Percentiles rank a stretch among this genome's conserved stretches.
Evolutionary conservation across 306 rosid species (phyloP).

Genomic region (Spatholobus suberectus): DNA sequence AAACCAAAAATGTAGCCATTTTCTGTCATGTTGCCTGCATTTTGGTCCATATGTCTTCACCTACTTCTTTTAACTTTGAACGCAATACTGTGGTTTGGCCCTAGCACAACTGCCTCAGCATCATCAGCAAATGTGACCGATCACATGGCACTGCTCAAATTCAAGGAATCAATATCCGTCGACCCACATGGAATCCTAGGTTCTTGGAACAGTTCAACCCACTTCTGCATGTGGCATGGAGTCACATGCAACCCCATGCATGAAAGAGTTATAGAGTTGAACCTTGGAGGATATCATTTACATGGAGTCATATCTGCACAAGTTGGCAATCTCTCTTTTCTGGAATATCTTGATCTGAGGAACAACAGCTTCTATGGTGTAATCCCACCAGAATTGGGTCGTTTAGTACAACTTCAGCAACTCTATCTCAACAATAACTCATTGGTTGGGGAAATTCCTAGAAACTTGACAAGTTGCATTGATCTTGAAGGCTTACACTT

Average conservation of each 20-base stretch:
- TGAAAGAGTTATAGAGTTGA: conserved; percentile 43
- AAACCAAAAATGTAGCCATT: too few species aligned
- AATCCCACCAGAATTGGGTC: conserved; percentile 43
- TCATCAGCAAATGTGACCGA: conserved; percentile 30
- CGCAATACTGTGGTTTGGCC: too few species aligned
- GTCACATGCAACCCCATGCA: conserved; percentile 40
- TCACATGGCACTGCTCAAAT: background rate
- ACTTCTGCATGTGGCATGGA: conserved; percentile 55
- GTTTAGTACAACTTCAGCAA: conserved; percentile 5
- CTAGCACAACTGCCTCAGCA: background rate
- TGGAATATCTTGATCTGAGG: background rate
- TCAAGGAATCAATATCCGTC: background rate
- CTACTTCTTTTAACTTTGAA: too few species aligned
- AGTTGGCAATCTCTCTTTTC: conserved; percentile 48
- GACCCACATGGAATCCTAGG: conserved; percentile 34
- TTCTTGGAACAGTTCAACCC: conserved; percentile 50
- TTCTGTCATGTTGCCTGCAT: too few species aligned
- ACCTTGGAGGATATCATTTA: background rate
- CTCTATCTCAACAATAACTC: conserved; percentile 31
- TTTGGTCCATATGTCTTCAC: too few species aligned
- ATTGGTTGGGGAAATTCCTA: conserved; percentile 47
- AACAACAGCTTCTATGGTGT: conserved; percentile 37
- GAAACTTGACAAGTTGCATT: conserved; percentile 34
- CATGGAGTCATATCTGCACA: conserved; percentile 49
- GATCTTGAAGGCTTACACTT: background rate